Evolutionary conservation across 225 moss, liverwort and hornwort genomes (phyloP).

Genomic region (Bryum argenteum): DNA sequence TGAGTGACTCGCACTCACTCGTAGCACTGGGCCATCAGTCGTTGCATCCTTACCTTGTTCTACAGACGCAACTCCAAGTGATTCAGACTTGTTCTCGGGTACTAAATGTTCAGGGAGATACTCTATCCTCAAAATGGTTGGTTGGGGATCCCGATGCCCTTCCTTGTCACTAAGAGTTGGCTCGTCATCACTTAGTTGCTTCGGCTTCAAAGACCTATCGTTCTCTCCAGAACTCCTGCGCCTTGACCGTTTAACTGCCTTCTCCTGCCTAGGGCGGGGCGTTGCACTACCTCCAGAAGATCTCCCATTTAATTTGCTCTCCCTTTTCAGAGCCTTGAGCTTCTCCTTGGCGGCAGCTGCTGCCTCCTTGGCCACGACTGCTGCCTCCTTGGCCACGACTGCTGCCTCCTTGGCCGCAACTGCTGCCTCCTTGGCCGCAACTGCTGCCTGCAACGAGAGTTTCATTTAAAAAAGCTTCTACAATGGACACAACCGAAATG

Average conservation of each 20-base stretch:
- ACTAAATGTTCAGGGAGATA: constrained; percentile 20
- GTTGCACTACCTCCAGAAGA: constrained; percentile 14
- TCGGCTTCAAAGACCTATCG: constrained; percentile 22
- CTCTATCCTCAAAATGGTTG: constrained; percentile 10
- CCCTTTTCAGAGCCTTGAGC: constrained; percentile 39
- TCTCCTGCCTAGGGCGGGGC: constrained; percentile 15
- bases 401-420: constrained; percentile 41
- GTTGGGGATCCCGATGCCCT: no score
- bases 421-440: constrained; percentile 42
- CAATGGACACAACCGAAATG: background rate
- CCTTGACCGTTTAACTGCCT: constrained; percentile 14
- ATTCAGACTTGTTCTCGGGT: constrained; percentile 18
- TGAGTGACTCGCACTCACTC: no score
- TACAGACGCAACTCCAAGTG: constrained; percentile 13
- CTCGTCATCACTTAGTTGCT: constrained; percentile 27
- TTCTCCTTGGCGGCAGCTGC: constrained; percentile 46
- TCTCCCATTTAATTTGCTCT: constrained; percentile 28
- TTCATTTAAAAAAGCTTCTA: constrained; percentile 16
- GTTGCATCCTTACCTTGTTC: constrained; percentile 7
- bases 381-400: constrained; percentile 35
- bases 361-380: background rate
- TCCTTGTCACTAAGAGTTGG: constrained; percentile 16
- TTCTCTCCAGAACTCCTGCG: constrained; percentile 19
- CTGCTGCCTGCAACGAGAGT: constrained; percentile 37
- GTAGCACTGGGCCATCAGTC: no score